These are phyloP conservation scores for Fusarium nelsonii DNA, from an alignment of 2,329 filamentous ascomycete genomes.

Conservation along the genomic window DNA sequence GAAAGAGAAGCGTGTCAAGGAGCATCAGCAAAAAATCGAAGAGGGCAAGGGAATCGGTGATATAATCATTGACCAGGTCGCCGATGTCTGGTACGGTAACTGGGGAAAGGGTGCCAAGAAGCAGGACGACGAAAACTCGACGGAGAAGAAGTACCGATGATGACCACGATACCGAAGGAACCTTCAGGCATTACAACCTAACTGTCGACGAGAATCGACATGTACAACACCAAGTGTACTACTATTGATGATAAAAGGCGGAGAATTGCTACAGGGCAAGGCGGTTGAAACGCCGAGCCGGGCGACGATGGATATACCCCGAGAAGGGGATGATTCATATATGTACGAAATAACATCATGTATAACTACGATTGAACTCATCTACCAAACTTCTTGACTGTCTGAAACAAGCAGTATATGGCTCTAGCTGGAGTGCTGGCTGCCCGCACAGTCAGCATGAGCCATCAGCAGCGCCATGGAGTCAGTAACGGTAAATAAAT, in stretches of 20 bases:
- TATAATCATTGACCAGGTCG: conserved; percentile 68
- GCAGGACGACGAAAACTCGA: conserved; percentile 44
- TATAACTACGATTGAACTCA: conserved; percentile 12
- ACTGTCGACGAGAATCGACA: conserved; percentile 2
- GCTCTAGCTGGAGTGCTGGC: not conserved
- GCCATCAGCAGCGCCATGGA: not conserved
- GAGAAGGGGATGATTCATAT: conserved; percentile 1
- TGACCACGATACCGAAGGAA: not conserved
- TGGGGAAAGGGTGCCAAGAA: conserved; percentile 50
- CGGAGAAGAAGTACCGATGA: conserved; percentile 42
- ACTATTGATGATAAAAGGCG: conserved; percentile 19
- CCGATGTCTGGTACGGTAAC: conserved; percentile 63
- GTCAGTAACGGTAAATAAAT: not conserved
- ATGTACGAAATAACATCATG: conserved; percentile 30
- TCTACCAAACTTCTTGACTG: not conserved
- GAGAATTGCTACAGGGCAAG: not conserved
- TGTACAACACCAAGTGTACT: conserved; percentile 37
- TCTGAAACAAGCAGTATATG: not conserved
- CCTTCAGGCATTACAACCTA: not conserved
- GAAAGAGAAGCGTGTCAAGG: conserved; percentile 64
- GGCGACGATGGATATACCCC: conserved; percentile 8
- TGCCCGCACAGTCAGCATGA: not conserved
- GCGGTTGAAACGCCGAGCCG: conserved; percentile 8
- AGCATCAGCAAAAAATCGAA: conserved; percentile 65
- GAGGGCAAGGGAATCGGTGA: conserved; percentile 68